Evolutionary conservation across 2,329 filamentous ascomycete genomes (phyloP).

Genomic region (Curvularia verruculosa): DNA sequence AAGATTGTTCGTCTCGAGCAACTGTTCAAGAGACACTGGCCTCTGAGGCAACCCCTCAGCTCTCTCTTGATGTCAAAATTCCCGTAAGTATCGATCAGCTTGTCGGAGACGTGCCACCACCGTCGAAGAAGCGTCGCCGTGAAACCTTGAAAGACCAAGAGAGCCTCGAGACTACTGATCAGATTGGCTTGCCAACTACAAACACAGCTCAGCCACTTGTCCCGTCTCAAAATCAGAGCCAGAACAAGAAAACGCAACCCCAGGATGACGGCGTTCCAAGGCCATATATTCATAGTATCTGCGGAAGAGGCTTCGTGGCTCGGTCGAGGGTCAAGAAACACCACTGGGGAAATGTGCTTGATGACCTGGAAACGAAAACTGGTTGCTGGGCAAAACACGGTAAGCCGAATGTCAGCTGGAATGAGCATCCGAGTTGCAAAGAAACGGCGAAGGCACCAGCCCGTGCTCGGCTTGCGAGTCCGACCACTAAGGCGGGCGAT

Average conservation of each 20-base stretch:
- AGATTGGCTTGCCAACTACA: background rate
- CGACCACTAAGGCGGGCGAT: background rate
- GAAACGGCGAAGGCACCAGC: conserved; percentile 1
- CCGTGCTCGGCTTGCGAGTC: background rate
- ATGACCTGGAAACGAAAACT: conserved; percentile 33
- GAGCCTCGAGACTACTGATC: background rate
- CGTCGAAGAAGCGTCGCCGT: conserved; percentile 6
- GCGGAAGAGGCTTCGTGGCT: conserved; percentile 35
- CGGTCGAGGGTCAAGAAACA: conserved; percentile 42
- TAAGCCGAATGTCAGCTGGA: conserved; percentile 39
- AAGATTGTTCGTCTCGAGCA: conserved; percentile 1
- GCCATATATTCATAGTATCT: conserved; percentile 37
- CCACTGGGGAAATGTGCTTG: conserved; percentile 38
- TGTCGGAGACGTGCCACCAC: conserved; percentile 17
- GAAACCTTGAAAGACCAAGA: background rate
- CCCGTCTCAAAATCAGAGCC: background rate
- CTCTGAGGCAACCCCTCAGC: conserved; percentile 3
- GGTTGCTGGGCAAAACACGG: conserved; percentile 43
- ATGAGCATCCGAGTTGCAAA: conserved; percentile 40
- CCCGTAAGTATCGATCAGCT: conserved; percentile 15
- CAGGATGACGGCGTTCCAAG: conserved; percentile 2
- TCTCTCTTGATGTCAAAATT: conserved; percentile 11
- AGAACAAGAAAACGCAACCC: background rate
- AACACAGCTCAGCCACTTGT: background rate
- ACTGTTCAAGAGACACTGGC: background rate